Evolutionary conservation across 1,139 yeast genomes (phyloP).

Genomic region (Taphrina flavorubra): DNA sequence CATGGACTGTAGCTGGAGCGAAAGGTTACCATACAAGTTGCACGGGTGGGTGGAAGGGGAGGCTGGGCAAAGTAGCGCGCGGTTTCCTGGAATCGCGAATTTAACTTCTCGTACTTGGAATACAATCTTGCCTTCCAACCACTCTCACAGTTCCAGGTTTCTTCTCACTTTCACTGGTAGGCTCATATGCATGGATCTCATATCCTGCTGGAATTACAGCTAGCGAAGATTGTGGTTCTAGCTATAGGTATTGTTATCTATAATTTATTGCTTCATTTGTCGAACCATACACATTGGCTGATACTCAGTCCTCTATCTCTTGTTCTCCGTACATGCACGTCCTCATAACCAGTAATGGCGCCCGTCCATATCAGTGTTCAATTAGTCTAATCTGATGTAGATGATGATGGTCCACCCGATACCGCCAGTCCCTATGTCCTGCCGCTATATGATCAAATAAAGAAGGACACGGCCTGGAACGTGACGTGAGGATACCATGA

Average conservation of each 20-base stretch:
- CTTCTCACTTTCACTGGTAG: too few relatives aligned
- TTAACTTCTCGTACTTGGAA: not conserved
- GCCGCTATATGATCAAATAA: conserved; percentile 74
- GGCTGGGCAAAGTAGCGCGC: conserved; percentile 4
- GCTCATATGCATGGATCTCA: too few relatives aligned
- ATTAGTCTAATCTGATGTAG: conserved; percentile 48
- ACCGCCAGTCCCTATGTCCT: conserved; percentile 84
- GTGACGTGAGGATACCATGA: conserved; percentile 57
- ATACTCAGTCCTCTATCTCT: not conserved
- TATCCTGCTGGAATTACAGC: too few relatives aligned
- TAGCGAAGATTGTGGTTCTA: too few relatives aligned
- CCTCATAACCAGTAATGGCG: conserved; percentile 13
- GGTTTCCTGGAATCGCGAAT: not conserved
- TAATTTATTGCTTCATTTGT: not conserved
- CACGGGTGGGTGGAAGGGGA: not conserved
- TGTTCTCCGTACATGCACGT: not conserved
- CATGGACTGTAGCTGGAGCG: not conserved
- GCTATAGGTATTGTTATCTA: not conserved
- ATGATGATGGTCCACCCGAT: conserved; percentile 95
- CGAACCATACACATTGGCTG: not conserved
- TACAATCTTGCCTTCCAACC: not conserved
- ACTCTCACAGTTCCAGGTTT: too few relatives aligned
- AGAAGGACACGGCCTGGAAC: conserved; percentile 75
- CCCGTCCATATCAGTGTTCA: not conserved
- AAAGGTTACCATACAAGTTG: not conserved